Evolutionary conservation across 495 filamentous ascomycete genomes (phyloP).

Genomic region (Podospora didyma): DNA sequence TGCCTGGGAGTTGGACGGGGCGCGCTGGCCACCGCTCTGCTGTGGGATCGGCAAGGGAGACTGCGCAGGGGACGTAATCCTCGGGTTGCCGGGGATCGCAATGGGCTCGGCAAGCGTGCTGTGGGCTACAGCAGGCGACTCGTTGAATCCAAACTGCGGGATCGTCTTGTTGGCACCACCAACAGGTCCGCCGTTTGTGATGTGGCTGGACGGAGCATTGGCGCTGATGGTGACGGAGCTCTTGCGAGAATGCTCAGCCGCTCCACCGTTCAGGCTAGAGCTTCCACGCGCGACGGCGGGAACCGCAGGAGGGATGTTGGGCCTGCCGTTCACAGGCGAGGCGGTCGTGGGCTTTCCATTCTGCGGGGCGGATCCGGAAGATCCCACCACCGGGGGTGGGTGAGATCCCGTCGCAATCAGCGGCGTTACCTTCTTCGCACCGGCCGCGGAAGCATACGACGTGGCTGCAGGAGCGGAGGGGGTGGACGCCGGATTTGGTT

Average conservation of each 20-base stretch:
- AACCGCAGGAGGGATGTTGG: constrained; percentile 67
- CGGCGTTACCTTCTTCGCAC: constrained; percentile 72
- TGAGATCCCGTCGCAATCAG: constrained; percentile 68
- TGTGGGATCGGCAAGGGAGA: constrained; percentile 90
- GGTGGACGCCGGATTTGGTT: constrained; percentile 52
- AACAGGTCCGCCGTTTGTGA: constrained; percentile 67
- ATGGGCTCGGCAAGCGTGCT: constrained; percentile 58
- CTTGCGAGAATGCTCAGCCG: constrained; percentile 71
- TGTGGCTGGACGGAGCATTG: constrained; percentile 66
- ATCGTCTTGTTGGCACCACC: constrained; percentile 52
- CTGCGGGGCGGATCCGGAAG: constrained; percentile 60
- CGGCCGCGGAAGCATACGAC: constrained; percentile 68
- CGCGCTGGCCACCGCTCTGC: constrained; percentile 79
- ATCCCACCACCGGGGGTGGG: constrained; percentile 63
- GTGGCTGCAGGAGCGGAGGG: constrained; percentile 57
- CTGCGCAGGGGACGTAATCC: constrained; percentile 65
- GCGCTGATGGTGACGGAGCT: constrained; percentile 84
- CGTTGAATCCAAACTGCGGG: constrained; percentile 74
- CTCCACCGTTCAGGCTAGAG: constrained; percentile 50
- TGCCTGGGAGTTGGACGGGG: constrained; percentile 63
- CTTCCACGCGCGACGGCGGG: constrained; percentile 47
- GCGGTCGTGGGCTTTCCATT: constrained; percentile 70
- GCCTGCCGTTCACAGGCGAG: constrained; percentile 81
- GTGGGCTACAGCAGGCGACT: constrained; percentile 66
- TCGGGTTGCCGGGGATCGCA: constrained; percentile 56